These are phyloP conservation scores for Ilyonectria mors-panacis DNA, from an alignment of 2,329 filamentous ascomycete genomes.

Conservation along the genomic window DNA sequence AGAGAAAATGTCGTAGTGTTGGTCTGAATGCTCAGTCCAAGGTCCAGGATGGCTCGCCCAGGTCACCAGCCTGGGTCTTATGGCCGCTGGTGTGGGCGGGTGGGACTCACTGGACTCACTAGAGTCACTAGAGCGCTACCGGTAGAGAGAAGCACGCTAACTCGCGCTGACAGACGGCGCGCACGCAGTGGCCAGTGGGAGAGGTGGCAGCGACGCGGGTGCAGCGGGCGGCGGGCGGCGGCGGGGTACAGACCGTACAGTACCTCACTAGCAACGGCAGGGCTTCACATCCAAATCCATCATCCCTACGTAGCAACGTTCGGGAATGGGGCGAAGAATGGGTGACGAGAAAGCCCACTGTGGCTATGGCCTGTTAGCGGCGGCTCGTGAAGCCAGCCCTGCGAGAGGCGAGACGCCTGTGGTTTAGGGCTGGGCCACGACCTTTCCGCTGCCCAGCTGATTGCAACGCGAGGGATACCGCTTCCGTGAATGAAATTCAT, in stretches of 20 bases:
- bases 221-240: constrained; percentile 22
- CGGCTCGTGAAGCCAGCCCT: constrained; percentile 6
- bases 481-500: neutral
- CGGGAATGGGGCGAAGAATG: constrained; percentile 1
- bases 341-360: constrained; percentile 13
- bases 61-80: constrained; percentile 31
- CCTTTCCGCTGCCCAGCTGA: neutral
- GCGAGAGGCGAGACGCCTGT: neutral
- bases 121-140: constrained; percentile 5
- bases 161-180: constrained; percentile 16
- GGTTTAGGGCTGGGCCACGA: neutral
- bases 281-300: neutral
- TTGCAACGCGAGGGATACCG: neutral
- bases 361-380: constrained; percentile 17
- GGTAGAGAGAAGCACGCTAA: constrained; percentile 15
- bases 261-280: neutral
- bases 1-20: constrained; percentile 35
- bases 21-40: constrained; percentile 16
- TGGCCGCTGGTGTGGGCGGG: constrained; percentile 25
- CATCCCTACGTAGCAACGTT: too few relatives aligned
- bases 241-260: constrained; percentile 7
- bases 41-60: constrained; percentile 19
- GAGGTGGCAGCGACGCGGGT: constrained; percentile 16
- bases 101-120: constrained; percentile 17
- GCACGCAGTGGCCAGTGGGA: constrained; percentile 7